Evolutionary conservation across 768 basidiomycete species (phyloP).

Genomic region (Candolleomyces efflorescens): DNA sequence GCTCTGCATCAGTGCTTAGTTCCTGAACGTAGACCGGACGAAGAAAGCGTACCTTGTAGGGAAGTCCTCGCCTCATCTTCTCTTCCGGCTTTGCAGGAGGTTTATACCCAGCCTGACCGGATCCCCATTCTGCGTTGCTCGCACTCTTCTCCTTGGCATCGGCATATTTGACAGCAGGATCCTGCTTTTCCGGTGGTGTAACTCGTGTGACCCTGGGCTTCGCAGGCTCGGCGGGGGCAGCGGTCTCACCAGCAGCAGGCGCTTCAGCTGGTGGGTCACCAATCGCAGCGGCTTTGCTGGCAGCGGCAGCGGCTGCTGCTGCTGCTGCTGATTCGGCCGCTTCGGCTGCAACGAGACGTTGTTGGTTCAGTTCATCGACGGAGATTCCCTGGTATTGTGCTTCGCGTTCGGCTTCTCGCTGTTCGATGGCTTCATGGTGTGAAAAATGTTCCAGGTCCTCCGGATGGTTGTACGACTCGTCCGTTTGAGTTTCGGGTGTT

Average conservation of each 20-base stretch:
- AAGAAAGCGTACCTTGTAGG: constrained; percentile 70
- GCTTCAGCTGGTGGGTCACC: neutral
- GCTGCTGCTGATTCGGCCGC: constrained; percentile 18
- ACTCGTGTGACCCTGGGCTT: constrained; percentile 54
- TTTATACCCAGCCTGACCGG: constrained; percentile 66
- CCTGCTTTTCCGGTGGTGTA: constrained; percentile 64
- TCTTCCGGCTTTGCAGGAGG: constrained; percentile 71
- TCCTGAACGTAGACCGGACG: constrained; percentile 11
- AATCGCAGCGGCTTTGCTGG: constrained; percentile 9
- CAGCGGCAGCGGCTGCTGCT: constrained; percentile 8
- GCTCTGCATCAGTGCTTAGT: constrained; percentile 46
- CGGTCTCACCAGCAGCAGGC: neutral
- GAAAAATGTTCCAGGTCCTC: constrained; percentile 93
- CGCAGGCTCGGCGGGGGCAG: constrained; percentile 17
- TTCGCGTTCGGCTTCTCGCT: constrained; percentile 77
- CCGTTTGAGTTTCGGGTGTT: constrained; percentile 96
- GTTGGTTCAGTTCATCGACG: constrained; percentile 61
- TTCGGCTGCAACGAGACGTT: constrained; percentile 39
- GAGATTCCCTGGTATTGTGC: constrained; percentile 80
- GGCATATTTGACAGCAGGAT: constrained; percentile 59
- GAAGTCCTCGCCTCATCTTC: constrained; percentile 77
- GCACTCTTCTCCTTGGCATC: constrained; percentile 49
- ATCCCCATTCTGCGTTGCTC: constrained; percentile 65
- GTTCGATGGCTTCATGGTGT: constrained; percentile 84
- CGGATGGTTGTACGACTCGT: constrained; percentile 90